phyloP scores from a whole-genome alignment of 2,329 filamentous ascomycete genomes.

The Fusarium solani-melongenae region DNA sequence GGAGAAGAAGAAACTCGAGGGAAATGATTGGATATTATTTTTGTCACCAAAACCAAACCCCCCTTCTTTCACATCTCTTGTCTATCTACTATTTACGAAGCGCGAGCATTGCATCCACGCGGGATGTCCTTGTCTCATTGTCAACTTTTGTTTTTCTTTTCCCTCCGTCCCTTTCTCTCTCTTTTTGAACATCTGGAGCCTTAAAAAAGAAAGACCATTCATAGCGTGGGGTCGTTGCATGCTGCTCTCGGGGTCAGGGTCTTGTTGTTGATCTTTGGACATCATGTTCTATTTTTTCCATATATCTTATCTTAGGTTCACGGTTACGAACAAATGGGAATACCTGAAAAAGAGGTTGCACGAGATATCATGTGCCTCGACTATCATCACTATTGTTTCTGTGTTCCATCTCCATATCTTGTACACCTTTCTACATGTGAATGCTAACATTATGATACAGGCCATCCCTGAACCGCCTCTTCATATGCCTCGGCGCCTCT shows the following conservation, averaged over 20 bases:
- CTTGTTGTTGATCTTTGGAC: conserved; percentile 17
- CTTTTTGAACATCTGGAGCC: conserved; percentile 16
- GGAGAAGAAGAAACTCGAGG: conserved; percentile 15
- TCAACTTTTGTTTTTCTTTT: conserved; percentile 13
- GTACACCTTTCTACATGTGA: neutral
- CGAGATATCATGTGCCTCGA: conserved; percentile 7
- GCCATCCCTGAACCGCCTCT: too few relatives aligned
- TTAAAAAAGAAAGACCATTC: conserved; percentile 38
- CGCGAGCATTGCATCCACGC: conserved; percentile 25
- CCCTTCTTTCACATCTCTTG: conserved; percentile 21
- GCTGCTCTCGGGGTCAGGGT: conserved; percentile 27
- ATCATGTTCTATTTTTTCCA: conserved; percentile 5
- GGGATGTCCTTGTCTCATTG: conserved; percentile 25
- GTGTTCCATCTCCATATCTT: neutral
- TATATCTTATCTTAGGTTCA: conserved; percentile 38
- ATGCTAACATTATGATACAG: neutral
- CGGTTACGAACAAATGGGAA: conserved; percentile 37
- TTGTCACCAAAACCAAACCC: neutral
- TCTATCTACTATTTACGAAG: conserved; percentile 30
- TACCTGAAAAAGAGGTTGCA: conserved; percentile 28
- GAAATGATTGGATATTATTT: conserved; percentile 1
- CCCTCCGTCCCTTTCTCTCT: neutral
- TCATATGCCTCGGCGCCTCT: too few relatives aligned
- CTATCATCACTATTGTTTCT: neutral
- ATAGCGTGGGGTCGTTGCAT: conserved; percentile 43